These are phyloP conservation scores for Striga hermonthica DNA, from an alignment of 305 asterid genomes.

Conservation along the genomic window DNA sequence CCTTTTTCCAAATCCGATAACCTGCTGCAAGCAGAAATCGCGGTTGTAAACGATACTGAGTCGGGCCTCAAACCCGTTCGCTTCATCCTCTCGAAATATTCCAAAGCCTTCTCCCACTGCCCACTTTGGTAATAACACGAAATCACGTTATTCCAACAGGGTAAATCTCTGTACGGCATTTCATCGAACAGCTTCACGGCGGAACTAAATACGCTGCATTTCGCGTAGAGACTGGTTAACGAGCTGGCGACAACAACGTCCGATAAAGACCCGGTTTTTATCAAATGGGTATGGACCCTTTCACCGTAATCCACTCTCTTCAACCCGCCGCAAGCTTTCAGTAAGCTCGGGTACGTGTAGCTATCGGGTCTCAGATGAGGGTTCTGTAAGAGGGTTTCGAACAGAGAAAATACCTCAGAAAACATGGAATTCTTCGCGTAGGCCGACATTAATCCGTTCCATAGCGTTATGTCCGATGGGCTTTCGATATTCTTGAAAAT, in stretches of 20 bases:
- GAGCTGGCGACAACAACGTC: slow-evolving; percentile 72
- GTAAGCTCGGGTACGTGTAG: slow-evolving; percentile 70
- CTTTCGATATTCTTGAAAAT: slow-evolving; percentile 47
- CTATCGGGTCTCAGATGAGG: slow-evolving; percentile 55
- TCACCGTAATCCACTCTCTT: slow-evolving; percentile 46
- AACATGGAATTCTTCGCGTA: slow-evolving; percentile 57
- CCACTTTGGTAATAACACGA: slow-evolving; percentile 78
- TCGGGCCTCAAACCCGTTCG: slow-evolving; percentile 49
- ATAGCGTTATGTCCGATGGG: slow-evolving; percentile 61
- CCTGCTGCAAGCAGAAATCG: slow-evolving; percentile 66
- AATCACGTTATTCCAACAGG: slow-evolving; percentile 72
- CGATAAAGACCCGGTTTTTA: slow-evolving; percentile 50
- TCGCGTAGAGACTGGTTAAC: slow-evolving; percentile 53
- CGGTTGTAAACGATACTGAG: slow-evolving; percentile 67
- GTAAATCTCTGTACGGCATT: slow-evolving; percentile 70
- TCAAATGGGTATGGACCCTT: slow-evolving; percentile 49
- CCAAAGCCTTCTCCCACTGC: slow-evolving; percentile 61
- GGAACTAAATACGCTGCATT: slow-evolving; percentile 45
- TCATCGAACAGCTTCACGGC: slow-evolving; percentile 68
- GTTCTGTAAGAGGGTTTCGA: slow-evolving; percentile 39
- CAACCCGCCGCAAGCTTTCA: slow-evolving; percentile 70
- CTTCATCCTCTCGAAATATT: slow-evolving; percentile 61
- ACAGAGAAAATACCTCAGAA: slow-evolving; percentile 50
- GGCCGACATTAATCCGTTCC: slow-evolving; percentile 67
- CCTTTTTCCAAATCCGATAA: slow-evolving; percentile 59